Conservation (phyloP, 768 basidiomycete genomes). For the Macrocybe gigantea region DNA sequence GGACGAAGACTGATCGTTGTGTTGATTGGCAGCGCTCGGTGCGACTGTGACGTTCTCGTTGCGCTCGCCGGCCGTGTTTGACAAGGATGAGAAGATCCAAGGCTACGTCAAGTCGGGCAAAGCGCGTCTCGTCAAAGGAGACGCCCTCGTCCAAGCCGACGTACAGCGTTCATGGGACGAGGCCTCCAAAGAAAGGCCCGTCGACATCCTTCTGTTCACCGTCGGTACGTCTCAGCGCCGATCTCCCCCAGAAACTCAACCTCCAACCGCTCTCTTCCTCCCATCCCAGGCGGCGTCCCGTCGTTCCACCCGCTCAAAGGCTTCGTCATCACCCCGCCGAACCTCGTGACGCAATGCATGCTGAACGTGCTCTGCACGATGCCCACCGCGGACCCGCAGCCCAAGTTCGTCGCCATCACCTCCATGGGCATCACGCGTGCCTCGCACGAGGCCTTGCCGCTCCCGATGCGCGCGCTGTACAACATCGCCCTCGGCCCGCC, state of each 20-base stretch:
- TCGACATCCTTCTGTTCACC: constrained; percentile 57
- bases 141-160: constrained; percentile 49
- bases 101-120: constrained; percentile 41
- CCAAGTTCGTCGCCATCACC: constrained; percentile 50
- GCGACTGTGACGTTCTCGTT: constrained; percentile 60
- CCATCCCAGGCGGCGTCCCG: constrained; percentile 36
- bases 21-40: constrained; percentile 40
- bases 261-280: not conserved
- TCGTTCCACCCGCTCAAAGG: constrained; percentile 44
- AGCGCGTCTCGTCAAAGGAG: constrained; percentile 53
- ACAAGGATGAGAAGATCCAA: constrained; percentile 48
- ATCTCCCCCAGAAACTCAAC: not conserved
- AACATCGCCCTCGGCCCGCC: constrained; percentile 33
- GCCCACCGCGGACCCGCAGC: constrained; percentile 31
- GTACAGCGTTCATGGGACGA: constrained; percentile 47
- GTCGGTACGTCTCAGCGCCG: constrained; percentile 37
- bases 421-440: constrained; percentile 43
- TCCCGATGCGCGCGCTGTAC: constrained; percentile 45
- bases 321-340: constrained; percentile 37
- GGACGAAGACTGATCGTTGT: not conserved
- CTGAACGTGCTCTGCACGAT: constrained; percentile 52
- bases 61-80: constrained; percentile 46
- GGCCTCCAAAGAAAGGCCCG: constrained; percentile 26
- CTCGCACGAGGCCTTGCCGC: constrained; percentile 40
- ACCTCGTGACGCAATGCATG: constrained; percentile 55